A percentile compares a stretch with the other conserved stretches of the same genome.
Evolutionary conservation across 345 rosid genomes (phyloP).

Genomic region (Mangifera indica): DNA sequence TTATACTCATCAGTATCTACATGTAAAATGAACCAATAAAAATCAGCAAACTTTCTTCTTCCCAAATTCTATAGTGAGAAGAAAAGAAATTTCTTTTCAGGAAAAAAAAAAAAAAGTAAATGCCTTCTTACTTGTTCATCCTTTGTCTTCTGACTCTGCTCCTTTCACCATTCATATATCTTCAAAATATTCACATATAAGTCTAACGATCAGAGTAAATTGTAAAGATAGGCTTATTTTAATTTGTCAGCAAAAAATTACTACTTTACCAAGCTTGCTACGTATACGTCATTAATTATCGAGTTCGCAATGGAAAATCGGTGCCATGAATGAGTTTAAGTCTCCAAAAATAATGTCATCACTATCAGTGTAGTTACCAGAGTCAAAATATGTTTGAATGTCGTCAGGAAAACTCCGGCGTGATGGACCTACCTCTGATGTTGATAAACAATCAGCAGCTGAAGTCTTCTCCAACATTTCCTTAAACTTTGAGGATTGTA

Average conservation of each 20-base stretch:
- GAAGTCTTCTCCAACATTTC: constrained; percentile 56
- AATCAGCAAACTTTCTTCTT: constrained; percentile 2
- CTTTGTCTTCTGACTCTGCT: not conserved
- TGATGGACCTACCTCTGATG: constrained; percentile 27
- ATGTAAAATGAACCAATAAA: constrained; percentile 10
- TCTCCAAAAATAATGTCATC: constrained; percentile 44
- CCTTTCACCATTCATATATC: not conserved
- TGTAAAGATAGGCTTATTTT: constrained; percentile 8
- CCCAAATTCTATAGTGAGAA: not conserved
- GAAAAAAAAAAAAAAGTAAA: not conserved
- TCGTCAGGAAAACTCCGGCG: constrained; percentile 49
- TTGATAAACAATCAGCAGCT: constrained; percentile 25
- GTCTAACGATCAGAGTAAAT: not conserved
- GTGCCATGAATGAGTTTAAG: constrained; percentile 29
- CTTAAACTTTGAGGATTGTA: constrained; percentile 53
- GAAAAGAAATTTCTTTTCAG: not conserved
- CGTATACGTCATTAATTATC: constrained; percentile 13
- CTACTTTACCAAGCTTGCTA: not conserved
- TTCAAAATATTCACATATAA: constrained; percentile 6
- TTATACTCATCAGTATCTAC: not conserved
- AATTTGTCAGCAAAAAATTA: not conserved
- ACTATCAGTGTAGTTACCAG: constrained; percentile 25
- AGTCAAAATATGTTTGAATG: constrained; percentile 38
- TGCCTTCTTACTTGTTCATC: not conserved
- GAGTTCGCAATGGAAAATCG: constrained; percentile 32